Evolutionary conservation across 495 filamentous ascomycete species (phyloP).

Genomic region (Podospora didyma): DNA sequence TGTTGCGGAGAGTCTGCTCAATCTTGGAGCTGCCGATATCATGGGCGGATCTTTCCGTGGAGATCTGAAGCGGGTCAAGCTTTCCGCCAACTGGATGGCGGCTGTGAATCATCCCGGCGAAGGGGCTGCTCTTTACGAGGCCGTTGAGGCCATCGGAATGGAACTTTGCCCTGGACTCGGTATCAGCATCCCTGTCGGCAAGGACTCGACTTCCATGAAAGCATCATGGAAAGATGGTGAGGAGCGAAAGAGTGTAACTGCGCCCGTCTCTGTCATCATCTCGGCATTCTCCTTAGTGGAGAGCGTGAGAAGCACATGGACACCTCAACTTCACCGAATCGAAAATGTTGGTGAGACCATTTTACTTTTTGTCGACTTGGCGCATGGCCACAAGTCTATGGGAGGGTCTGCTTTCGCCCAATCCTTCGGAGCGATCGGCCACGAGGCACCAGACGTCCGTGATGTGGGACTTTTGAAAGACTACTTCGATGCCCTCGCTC

Average conservation of each 20-base stretch:
- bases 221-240: conserved; percentile 84
- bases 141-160: conserved; percentile 87
- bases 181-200: conserved; percentile 91
- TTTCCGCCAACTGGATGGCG: conserved; percentile 99
- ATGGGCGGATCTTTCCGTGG: conserved; percentile 51
- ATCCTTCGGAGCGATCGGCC: conserved; percentile 81
- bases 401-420: conserved; percentile 93
- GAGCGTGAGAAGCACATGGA: conserved; percentile 84
- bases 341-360: conserved; percentile 89
- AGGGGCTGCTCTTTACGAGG: conserved; percentile 90
- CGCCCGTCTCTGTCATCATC: conserved; percentile 85
- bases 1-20: conserved; percentile 89
- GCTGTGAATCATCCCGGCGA: conserved; percentile 91
- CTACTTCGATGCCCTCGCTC: conserved; percentile 84
- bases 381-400: conserved; percentile 68
- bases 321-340: conserved; percentile 73
- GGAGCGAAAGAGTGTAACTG: conserved; percentile 79
- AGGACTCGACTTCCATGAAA: conserved; percentile 99
- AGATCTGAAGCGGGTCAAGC: conserved; percentile 65
- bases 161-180: conserved; percentile 78
- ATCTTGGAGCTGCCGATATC: conserved; percentile 82
- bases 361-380: conserved; percentile 88
- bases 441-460: conserved; percentile 79
- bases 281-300: conserved; percentile 83
- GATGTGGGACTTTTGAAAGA: conserved; percentile 79